Evolutionary conservation across 371 early-diverging fungal genomes (phyloP).

Genomic region (Mucor irregularis): DNA sequence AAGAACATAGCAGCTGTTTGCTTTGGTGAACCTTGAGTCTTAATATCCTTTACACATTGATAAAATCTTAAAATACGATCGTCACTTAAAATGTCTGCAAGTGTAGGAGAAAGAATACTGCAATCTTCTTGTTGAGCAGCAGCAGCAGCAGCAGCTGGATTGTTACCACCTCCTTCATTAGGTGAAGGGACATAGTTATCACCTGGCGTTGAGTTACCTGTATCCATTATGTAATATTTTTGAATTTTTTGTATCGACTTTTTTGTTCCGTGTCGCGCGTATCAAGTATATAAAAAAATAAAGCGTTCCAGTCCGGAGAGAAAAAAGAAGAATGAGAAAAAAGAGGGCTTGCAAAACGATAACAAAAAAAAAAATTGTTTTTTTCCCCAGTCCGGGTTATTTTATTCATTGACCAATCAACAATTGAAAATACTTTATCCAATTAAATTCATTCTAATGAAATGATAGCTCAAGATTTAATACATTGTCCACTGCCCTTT

Average conservation of each 20-base stretch:
- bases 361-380: neutral
- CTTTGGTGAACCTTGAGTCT: slow-evolving; percentile 41
- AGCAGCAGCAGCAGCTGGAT: slow-evolving; percentile 1
- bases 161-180: too few species aligned
- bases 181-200: slow-evolving; percentile 8
- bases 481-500: slow-evolving; percentile 23
- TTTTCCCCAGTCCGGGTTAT: neutral
- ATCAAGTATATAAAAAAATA: neutral
- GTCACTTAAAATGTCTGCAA: slow-evolving; percentile 49
- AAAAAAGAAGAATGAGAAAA: slow-evolving; percentile 1
- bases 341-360: neutral
- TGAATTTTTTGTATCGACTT: too few species aligned
- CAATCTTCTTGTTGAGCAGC: slow-evolving; percentile 32
- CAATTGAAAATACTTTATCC: too few species aligned
- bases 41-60: slow-evolving; percentile 55
- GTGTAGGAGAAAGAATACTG: slow-evolving; percentile 40
- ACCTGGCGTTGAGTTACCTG: slow-evolving; percentile 7
- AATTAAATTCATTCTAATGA: neutral
- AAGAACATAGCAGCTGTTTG: slow-evolving; percentile 54
- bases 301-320: slow-evolving; percentile 5
- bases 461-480: slow-evolving; percentile 18
- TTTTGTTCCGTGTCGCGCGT: neutral
- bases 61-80: slow-evolving; percentile 49
- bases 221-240: slow-evolving; percentile 10
- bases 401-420: neutral